Conservation (phyloP, 805 yeast species). For the Cephaloascus albidus region DNA sequence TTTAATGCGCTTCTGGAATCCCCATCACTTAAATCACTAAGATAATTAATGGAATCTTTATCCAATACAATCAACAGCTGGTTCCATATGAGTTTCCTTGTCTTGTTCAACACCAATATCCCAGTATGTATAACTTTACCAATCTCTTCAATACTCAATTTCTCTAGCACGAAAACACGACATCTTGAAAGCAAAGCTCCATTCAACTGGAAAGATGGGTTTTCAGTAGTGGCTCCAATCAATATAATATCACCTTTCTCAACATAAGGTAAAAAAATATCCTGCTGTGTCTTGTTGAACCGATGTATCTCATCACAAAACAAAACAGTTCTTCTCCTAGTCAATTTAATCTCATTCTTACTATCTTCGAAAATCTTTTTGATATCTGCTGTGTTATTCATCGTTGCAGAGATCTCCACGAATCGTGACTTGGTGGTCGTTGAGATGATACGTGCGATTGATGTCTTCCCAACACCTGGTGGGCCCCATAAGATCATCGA, state of each 20-base stretch:
- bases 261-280: conserved; percentile 70
- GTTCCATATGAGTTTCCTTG: conserved; percentile 39
- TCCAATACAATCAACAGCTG: conserved; percentile 42
- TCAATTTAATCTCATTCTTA: conserved; percentile 29
- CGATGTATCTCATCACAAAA: conserved; percentile 93
- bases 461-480: conserved; percentile 93
- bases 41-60: conserved; percentile 51
- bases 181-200: conserved; percentile 81
- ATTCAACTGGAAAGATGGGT: conserved; percentile 76
- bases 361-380: conserved; percentile 50
- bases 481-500: conserved; percentile 93
- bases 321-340: conserved; percentile 52
- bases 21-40: conserved; percentile 76
- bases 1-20: conserved; percentile 84
- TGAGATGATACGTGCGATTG: conserved; percentile 65
- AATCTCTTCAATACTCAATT: conserved; percentile 41
- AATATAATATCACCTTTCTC: conserved; percentile 77
- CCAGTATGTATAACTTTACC: conserved; percentile 48
- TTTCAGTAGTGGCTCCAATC: conserved; percentile 97
- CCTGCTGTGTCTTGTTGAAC: conserved; percentile 81
- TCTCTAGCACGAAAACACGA: conserved; percentile 62
- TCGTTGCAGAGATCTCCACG: conserved; percentile 81
- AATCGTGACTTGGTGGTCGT: conserved; percentile 43
- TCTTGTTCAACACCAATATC: conserved; percentile 44
- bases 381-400: conserved; percentile 57